phyloP scores from a whole-genome alignment of 345 rosid species.

The Syzygium oleosum region DNA sequence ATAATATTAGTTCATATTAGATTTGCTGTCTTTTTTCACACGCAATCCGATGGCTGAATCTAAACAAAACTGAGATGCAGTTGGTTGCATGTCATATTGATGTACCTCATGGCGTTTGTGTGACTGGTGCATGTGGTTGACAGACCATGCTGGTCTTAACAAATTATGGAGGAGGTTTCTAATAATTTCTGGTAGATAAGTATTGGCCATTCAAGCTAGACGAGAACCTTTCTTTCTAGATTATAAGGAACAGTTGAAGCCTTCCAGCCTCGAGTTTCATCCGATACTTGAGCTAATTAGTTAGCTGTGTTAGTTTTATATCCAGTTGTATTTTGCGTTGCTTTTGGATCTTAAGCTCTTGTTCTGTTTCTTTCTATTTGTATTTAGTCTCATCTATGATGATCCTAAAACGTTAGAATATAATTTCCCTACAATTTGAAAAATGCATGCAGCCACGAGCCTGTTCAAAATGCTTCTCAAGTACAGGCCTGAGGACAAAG shows the following conservation, averaged over 20 bases:
- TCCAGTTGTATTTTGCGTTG: background rate
- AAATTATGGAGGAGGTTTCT: background rate
- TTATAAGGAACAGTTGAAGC: background rate
- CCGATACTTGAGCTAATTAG: background rate
- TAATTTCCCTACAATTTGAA: background rate
- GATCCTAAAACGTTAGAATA: background rate
- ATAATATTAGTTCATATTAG: background rate
- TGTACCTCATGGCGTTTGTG: background rate
- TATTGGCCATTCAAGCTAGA: background rate
- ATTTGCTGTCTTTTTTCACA: background rate
- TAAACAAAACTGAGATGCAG: background rate
- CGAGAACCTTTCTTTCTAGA: background rate
- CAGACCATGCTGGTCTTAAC: background rate
- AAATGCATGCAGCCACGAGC: conserved; percentile 33
- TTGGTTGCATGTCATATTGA: background rate
- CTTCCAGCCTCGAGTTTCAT: background rate
- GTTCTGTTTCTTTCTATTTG: background rate
- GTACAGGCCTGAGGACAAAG: conserved; percentile 65
- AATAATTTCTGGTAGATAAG: background rate
- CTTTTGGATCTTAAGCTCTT: background rate
- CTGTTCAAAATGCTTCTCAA: conserved; percentile 64
- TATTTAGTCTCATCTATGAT: background rate
- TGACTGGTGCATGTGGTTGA: background rate
- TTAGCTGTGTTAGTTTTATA: background rate
- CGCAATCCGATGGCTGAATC: background rate